A percentile compares a stretch with the other conserved stretches of the same genome.
These are phyloP conservation scores for Schizonepeta tenuifolia DNA, from an alignment of 257 asterid genomes.

Conservation along the genomic window DNA sequence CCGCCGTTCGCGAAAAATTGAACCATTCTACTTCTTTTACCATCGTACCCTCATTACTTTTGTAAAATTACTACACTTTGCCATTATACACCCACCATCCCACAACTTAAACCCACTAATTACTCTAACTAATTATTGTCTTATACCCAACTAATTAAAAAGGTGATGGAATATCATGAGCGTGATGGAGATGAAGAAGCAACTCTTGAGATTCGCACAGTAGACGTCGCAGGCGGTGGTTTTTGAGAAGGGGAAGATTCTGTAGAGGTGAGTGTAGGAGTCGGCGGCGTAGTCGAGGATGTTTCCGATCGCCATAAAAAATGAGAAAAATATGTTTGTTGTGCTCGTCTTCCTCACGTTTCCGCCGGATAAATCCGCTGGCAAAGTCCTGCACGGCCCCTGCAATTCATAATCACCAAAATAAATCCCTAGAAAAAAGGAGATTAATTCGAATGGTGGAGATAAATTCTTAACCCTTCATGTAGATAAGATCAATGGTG, in stretches of 20 bases:
- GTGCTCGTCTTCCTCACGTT: constrained; percentile 51
- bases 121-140: too few relatives aligned
- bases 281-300: constrained; percentile 91
- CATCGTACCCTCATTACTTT: too few relatives aligned
- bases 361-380: constrained; percentile 83
- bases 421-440: background rate
- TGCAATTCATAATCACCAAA: constrained; percentile 29
- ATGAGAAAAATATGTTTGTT: constrained; percentile 67
- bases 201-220: constrained; percentile 89
- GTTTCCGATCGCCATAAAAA: constrained; percentile 95
- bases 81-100: too few relatives aligned
- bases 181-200: constrained; percentile 72
- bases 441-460: too few relatives aligned
- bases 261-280: constrained; percentile 60
- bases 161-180: too few relatives aligned
- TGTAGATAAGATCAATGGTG: too few relatives aligned
- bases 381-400: constrained; percentile 96
- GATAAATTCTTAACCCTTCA: too few relatives aligned
- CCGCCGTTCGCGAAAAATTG: too few relatives aligned
- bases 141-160: too few relatives aligned
- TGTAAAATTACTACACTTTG: too few relatives aligned
- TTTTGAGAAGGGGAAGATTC: constrained; percentile 68
- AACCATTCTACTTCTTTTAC: too few relatives aligned
- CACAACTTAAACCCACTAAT: too few relatives aligned
- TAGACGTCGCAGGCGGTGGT: constrained; percentile 88